Base-by-base conservation (phyloP, 164 flowering plant species). In the Tetrastigma voinierianum region DNA sequence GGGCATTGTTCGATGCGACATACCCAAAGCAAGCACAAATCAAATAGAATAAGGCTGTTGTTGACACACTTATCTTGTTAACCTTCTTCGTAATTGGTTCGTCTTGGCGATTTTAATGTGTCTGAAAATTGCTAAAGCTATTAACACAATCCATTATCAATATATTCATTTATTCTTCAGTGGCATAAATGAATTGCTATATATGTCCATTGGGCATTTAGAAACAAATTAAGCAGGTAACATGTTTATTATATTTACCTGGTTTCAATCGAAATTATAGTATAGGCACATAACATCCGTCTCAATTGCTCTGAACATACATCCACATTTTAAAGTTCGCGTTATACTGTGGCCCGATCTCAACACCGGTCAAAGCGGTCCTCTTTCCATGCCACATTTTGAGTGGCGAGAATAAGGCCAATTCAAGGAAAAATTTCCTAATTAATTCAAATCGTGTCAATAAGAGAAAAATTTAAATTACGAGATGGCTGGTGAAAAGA, bases 71-170 rank as follows among this genome's bases (percentile, higher is more conserved):
- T 9, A 82, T 54, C 20, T 68, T 1, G 70, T 69, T 79, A 0
- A 90, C 91, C 71, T 72, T 86, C 78, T 82, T 90, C 93, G 86
- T 88, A 68, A 65, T 70, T 77, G 80, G 76, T 80, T 80, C 67
- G n/a, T 84, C 91, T 2, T 13, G 67, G 16, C 10, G 84, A 79
- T 57, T 67, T 76, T 13, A 83, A 17, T 5, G 86, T 85, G 59
- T 87, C 88, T 80, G 66, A 40, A 51, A 40, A 52, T 32, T 14
- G 24, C 57, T 51, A 17, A 51, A 18, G 11, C 24, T 9, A 32
- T 49, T 12, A 56, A 47, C 18, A 61, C 16, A 12, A 66, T 32
- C 40, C 40, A 32, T 32, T 32, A 32, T 32, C 6, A 32, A 32
- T 32, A 32, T 32, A 32, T 7, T 32, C 40, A 3, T 32, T n/a